These are phyloP conservation scores for Tulasnella sp. DNA, from an alignment of 768 basidiomycete genomes.

Conservation along the genomic window DNA sequence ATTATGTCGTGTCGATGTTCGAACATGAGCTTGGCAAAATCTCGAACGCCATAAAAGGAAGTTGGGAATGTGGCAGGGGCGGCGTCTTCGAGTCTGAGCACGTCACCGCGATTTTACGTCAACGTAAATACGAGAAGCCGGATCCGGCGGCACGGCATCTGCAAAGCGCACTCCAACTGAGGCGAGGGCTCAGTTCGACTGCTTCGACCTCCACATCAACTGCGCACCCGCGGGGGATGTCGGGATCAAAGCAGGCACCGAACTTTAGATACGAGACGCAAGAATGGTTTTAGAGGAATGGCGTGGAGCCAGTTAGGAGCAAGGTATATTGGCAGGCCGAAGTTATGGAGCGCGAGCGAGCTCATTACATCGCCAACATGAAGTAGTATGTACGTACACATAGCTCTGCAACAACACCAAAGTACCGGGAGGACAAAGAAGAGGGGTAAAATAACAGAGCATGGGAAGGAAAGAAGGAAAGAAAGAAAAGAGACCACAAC, in stretches of 20 bases:
- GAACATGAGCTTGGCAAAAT: too few relatives aligned
- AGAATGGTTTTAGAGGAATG: conserved; percentile 1
- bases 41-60: background rate
- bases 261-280: background rate
- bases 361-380: background rate
- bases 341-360: background rate
- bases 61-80: too few relatives aligned
- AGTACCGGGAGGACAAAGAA: background rate
- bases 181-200: background rate
- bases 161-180: background rate
- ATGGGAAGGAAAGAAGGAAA: background rate
- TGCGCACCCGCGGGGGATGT: background rate
- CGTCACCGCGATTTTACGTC: background rate
- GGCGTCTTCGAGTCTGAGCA: too few relatives aligned
- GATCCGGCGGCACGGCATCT: conserved; percentile 6
- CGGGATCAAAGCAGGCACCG: background rate
- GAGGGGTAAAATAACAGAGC: background rate
- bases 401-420: background rate
- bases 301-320: background rate
- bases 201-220: background rate
- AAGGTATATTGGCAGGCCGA: background rate
- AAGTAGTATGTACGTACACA: conserved; percentile 2
- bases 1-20: too few relatives aligned
- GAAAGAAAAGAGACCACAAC: background rate
- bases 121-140: background rate